A percentile compares a stretch with the other conserved stretches of the same genome.
phyloP scores from a whole-genome alignment of 257 asterid genomes.

The Gynochthodes officinalis region DNA sequence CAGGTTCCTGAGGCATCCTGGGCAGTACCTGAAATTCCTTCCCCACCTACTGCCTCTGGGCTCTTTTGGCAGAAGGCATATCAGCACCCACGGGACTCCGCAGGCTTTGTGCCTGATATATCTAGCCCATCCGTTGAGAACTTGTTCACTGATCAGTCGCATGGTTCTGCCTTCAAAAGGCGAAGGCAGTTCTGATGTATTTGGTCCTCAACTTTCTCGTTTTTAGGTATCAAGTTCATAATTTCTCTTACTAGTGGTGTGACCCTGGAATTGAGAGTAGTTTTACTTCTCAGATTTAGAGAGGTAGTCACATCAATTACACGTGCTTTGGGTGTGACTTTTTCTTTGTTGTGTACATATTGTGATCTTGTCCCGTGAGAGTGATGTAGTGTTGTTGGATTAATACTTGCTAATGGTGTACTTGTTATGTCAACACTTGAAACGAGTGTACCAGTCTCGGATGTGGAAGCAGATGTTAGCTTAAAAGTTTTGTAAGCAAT shows the following conservation, averaged over 20 bases:
- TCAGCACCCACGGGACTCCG: constrained; percentile 28
- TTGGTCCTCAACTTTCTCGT: background rate
- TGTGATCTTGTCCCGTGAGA: background rate
- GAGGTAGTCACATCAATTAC: background rate
- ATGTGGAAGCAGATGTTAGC: background rate
- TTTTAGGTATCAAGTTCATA: background rate
- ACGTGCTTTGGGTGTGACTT: background rate
- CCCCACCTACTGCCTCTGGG: constrained; percentile 94
- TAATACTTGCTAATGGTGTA: background rate
- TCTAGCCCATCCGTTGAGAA: constrained; percentile 29
- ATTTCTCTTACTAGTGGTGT: background rate
- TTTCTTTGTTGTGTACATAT: constrained; percentile 17
- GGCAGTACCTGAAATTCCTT: constrained; percentile 77
- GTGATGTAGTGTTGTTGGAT: background rate
- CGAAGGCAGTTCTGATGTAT: constrained; percentile 37
- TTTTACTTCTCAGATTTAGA: background rate
- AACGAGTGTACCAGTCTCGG: background rate
- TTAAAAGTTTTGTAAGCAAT: background rate
- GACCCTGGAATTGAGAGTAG: constrained; percentile 1
- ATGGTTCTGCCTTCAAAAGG: constrained; percentile 36
- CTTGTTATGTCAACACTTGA: background rate
- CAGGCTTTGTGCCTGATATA: constrained; percentile 72
- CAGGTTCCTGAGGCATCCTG: constrained; percentile 57
- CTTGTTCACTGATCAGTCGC: constrained; percentile 28
- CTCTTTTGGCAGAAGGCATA: constrained; percentile 55